Conservation (phyloP, 108 stramenopile genomes). For the Cyclostephanos invisitatus region DNA sequence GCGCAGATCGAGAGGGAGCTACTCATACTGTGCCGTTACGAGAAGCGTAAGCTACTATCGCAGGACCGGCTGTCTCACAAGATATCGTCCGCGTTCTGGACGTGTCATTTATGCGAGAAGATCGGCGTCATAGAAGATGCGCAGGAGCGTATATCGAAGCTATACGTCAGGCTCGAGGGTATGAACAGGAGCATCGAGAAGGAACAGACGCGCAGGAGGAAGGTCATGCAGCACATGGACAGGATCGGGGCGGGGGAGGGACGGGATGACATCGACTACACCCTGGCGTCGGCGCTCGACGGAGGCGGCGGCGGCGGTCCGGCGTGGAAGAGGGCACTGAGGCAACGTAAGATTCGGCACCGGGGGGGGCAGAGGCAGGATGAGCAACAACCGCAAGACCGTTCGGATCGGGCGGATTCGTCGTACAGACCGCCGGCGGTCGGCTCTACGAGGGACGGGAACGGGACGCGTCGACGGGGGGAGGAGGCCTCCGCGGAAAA, state of each 20-base stretch:
- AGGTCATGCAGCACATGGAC: constrained; percentile 84
- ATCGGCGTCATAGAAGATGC: constrained; percentile 67
- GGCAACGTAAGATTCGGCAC: background rate
- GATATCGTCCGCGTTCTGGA: constrained; percentile 45
- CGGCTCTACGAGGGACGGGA: constrained; percentile 38
- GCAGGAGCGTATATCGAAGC: constrained; percentile 71
- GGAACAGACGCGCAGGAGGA: constrained; percentile 71
- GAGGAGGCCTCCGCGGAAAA: constrained; percentile 2
- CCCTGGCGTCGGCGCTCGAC: constrained; percentile 73
- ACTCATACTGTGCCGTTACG: constrained; percentile 68
- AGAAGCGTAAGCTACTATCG: constrained; percentile 72
- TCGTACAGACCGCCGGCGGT: constrained; percentile 31
- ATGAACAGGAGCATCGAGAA: constrained; percentile 73
- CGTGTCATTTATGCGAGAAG: constrained; percentile 66
- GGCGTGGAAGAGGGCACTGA: constrained; percentile 41
- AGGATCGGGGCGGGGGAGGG: constrained; percentile 82
- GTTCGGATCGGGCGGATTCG: background rate
- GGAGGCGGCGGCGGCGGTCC: constrained; percentile 30
- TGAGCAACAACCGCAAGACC: background rate
- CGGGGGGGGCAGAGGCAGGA: constrained; percentile 6
- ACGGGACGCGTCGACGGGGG: constrained; percentile 10
- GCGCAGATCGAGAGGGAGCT: constrained; percentile 78
- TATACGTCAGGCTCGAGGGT: constrained; percentile 70
- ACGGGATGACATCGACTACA: constrained; percentile 82
- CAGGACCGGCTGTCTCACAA: constrained; percentile 31